Evolutionary conservation across 2,329 filamentous ascomycete genomes (phyloP).

Genomic region (Ophiostoma tasmaniense): DNA sequence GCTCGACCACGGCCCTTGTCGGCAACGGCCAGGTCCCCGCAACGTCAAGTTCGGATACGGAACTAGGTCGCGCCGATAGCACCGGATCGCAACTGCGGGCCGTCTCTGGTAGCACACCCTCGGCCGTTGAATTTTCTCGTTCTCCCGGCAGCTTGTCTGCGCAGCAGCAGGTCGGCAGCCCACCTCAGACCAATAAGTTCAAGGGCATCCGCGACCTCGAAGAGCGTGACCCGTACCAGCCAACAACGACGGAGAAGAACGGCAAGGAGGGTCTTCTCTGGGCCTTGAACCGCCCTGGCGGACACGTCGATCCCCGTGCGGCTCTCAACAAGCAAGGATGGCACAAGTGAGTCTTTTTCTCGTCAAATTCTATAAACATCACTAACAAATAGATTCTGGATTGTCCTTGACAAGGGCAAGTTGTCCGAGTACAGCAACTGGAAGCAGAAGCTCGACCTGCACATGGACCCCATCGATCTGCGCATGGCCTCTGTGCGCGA

Average conservation of each 20-base stretch:
- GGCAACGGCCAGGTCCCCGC: slow-evolving; percentile 20
- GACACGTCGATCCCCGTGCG: slow-evolving; percentile 80
- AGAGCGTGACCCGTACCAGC: slow-evolving; percentile 59
- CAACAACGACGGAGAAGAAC: slow-evolving; percentile 45
- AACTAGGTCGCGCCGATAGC: slow-evolving; percentile 65
- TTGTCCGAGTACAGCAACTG: slow-evolving; percentile 98
- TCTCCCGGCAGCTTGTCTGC: slow-evolving; percentile 49
- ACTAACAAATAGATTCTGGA: slow-evolving; percentile 61
- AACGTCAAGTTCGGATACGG: slow-evolving; percentile 52
- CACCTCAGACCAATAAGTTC: slow-evolving; percentile 55
- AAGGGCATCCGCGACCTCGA: slow-evolving; percentile 89
- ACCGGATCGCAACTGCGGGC: slow-evolving; percentile 59
- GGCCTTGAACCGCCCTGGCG: slow-evolving; percentile 86
- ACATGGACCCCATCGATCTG: slow-evolving; percentile 96
- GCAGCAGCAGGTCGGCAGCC: slow-evolving; percentile 40
- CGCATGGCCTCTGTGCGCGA: slow-evolving; percentile 95
- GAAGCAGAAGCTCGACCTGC: slow-evolving; percentile 93
- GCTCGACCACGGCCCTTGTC: neutral
- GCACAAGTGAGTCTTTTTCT: slow-evolving; percentile 63
- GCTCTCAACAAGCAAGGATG: slow-evolving; percentile 94
- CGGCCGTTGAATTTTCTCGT: slow-evolving; percentile 40
- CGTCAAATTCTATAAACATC: neutral
- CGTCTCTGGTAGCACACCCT: slow-evolving; percentile 35
- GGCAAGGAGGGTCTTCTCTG: slow-evolving; percentile 91
- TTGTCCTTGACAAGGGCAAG: slow-evolving; percentile 92